phyloP scores from a whole-genome alignment of 805 yeast species.

The Suhomyces xylopsoci region DNA sequence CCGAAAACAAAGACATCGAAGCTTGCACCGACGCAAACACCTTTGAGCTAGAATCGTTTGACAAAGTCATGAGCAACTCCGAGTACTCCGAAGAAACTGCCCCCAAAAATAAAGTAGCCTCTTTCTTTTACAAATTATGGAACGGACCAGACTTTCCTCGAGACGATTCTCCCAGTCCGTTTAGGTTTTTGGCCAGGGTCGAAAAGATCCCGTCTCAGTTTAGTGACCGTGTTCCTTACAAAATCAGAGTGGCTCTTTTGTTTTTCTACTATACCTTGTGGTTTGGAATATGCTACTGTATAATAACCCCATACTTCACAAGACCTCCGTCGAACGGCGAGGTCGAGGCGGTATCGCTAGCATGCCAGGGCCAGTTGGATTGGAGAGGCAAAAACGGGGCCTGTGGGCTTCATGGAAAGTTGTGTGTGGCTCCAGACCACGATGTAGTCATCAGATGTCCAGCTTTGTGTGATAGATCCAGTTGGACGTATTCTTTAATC shows the following conservation, averaged over 20 bases:
- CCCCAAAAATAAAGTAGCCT: neutral
- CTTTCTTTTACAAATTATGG: conserved; percentile 41
- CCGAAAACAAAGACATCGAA: neutral
- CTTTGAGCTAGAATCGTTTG: neutral
- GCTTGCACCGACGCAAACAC: neutral
- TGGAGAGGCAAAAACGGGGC: conserved; percentile 76
- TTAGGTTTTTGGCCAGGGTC: conserved; percentile 18
- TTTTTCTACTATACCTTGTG: conserved; percentile 45
- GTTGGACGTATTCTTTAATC: conserved; percentile 70
- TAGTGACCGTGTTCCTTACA: conserved; percentile 21
- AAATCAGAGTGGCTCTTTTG: conserved; percentile 27
- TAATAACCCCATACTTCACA: conserved; percentile 44
- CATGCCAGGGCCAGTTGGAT: conserved; percentile 45
- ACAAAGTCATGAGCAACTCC: neutral
- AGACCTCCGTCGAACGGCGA: conserved; percentile 22
- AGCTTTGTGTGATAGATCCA: conserved; percentile 76
- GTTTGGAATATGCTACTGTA: conserved; percentile 36
- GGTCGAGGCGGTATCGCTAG: conserved; percentile 32
- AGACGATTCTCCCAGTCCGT: conserved; percentile 11
- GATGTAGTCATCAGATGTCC: conserved; percentile 73
- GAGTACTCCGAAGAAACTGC: neutral
- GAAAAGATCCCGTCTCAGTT: conserved; percentile 46
- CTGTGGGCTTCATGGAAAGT: conserved; percentile 71
- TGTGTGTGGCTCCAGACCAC: conserved; percentile 49
- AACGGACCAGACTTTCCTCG: conserved; percentile 46